Conservation (phyloP, 768 basidiomycete genomes). For the Imleria badia region DNA sequence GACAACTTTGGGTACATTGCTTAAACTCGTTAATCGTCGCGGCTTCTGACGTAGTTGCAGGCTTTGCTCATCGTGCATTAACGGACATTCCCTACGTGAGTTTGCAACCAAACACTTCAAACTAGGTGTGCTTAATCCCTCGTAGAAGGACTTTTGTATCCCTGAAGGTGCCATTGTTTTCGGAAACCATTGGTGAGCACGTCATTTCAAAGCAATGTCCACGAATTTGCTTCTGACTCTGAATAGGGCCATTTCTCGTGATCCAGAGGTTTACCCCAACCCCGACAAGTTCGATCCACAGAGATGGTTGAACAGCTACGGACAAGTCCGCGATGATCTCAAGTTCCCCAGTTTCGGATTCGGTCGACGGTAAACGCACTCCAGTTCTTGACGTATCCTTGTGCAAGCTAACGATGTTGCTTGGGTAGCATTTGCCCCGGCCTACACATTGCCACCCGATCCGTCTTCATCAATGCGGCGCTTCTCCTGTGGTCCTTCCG, state of each 20-base stretch:
- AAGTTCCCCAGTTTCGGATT: slow-evolving; percentile 58
- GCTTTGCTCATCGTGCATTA: slow-evolving; percentile 64
- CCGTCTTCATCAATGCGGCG: slow-evolving; percentile 64
- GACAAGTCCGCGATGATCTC: slow-evolving; percentile 49
- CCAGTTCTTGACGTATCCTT: background rate
- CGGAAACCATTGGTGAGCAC: slow-evolving; percentile 36
- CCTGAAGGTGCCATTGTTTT: slow-evolving; percentile 38
- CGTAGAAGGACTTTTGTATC: slow-evolving; percentile 36
- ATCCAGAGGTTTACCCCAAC: slow-evolving; percentile 56
- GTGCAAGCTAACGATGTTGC: background rate
- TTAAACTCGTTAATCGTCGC: background rate
- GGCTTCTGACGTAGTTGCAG: slow-evolving; percentile 22
- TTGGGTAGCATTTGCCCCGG: slow-evolving; percentile 61
- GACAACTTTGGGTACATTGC: slow-evolving; percentile 28
- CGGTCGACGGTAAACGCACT: slow-evolving; percentile 38
- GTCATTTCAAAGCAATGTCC: background rate
- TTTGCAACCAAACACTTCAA: background rate
- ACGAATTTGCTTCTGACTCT: background rate
- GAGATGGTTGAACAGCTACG: slow-evolving; percentile 47
- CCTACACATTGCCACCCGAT: slow-evolving; percentile 58
- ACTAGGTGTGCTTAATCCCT: slow-evolving; percentile 2
- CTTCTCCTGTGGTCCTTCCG: slow-evolving; percentile 66
- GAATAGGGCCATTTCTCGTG: slow-evolving; percentile 53
- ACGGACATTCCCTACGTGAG: slow-evolving; percentile 63
- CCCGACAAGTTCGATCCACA: slow-evolving; percentile 60